Base-by-base conservation (phyloP, 2,329 filamentous ascomycete species). In the Bipolaris oryzae region DNA sequence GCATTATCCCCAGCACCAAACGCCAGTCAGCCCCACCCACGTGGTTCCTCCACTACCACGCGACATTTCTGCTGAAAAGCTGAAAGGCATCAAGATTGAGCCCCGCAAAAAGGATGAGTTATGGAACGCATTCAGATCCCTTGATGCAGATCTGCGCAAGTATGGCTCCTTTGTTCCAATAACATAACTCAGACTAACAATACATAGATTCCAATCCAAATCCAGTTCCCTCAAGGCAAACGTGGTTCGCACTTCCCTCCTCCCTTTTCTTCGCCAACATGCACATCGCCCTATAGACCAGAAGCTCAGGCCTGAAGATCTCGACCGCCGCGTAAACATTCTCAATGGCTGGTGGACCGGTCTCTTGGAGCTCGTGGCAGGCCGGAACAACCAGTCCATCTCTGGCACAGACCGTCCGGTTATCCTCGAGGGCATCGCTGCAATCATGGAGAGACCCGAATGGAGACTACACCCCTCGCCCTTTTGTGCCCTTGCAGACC, bases 281-380 rank as follows among this genome's bases (percentile, higher is more conserved):
- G 84, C 85, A 57, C 79, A 84, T 33, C 88, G 94, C 68, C 78
- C 85, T 1, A 91, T 90, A 7, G 89, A 86, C 66, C 81, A 80
- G 61, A 79, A 74, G 15, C 80, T 96, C 43, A 80, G 85, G n/a
- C 82, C 91, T 1, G 91, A 96, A 77, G 91, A 96, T 72, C 77
- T 96, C 42, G 92, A 97, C 68, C 85, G 89, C 34, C 85, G 93
- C 57, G 85, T 89, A 2, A 87, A 87, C 42, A 91, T 96, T 45
- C 78, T 96, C 55, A 91, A 95, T 73, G 93, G 91, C 71, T 97
- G 93, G 93, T 97, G 93, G 93, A 88, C 83, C 41, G 88, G 86
- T 1, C 80, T 96, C 37, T 78, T 96, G 53, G 92, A 95, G 57
- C 87, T 96, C 80, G 84, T 96, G 21, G 88, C 92, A 63, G 89